Conservation (phyloP, 257 asterid genomes). For the Mitragyna speciosa region DNA sequence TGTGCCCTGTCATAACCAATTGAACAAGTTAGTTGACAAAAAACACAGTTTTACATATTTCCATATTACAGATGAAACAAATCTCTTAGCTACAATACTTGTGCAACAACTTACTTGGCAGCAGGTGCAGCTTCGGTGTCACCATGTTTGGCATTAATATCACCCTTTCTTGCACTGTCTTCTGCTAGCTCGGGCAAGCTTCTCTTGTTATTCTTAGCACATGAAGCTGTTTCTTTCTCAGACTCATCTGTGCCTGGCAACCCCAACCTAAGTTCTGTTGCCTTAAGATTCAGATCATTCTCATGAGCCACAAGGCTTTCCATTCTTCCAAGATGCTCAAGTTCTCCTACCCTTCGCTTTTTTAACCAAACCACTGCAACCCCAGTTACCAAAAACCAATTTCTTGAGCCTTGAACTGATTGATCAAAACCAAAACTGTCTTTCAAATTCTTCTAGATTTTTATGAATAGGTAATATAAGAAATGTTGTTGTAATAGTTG, state of each 20-base stretch:
- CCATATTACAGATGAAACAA: neutral
- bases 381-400: constrained; percentile 9
- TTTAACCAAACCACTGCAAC: neutral
- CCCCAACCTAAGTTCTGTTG: constrained; percentile 81
- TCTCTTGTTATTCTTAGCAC: constrained; percentile 49
- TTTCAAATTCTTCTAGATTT: neutral
- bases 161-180: constrained; percentile 24
- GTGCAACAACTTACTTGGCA: constrained; percentile 52
- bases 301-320: constrained; percentile 30
- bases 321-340: constrained; percentile 22
- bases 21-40: neutral
- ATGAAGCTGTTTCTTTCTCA: constrained; percentile 29
- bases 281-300: constrained; percentile 58
- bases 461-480: neutral
- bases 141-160: constrained; percentile 23
- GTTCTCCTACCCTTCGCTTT: neutral
- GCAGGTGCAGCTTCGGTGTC: constrained; percentile 43
- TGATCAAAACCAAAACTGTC: neutral
- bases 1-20: constrained; percentile 51
- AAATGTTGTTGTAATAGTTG: neutral
- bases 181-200: constrained; percentile 37
- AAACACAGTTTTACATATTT: neutral
- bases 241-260: constrained; percentile 62
- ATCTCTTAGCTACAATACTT: neutral
- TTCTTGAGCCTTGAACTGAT: neutral